A percentile compares a stretch with the other conserved stretches of the same genome.
Evolutionary conservation across 345 rosid species (phyloP).

Genomic region (Pugionium dolabratum): DNA sequence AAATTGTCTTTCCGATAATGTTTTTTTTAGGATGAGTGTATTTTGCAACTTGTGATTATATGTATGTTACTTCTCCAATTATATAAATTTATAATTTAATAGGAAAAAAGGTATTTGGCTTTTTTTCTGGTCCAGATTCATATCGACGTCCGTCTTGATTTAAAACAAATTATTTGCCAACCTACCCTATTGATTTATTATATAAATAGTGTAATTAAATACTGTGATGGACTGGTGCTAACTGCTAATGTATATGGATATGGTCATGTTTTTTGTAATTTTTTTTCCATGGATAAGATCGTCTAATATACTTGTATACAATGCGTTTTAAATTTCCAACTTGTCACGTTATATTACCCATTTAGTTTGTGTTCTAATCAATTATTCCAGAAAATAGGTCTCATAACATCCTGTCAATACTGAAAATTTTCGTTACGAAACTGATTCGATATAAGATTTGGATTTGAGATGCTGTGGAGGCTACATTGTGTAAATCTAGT

Average conservation of each 20-base stretch:
- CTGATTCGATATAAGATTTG: not conserved
- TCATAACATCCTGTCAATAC: too few species aligned
- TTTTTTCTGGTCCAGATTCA: conserved; percentile 12
- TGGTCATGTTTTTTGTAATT: not conserved
- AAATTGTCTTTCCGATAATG: too few species aligned
- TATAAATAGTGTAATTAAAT: not conserved
- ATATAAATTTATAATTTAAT: too few species aligned
- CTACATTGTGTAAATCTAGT: not conserved
- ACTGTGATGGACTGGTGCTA: not conserved
- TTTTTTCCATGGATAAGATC: not conserved
- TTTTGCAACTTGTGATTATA: too few species aligned
- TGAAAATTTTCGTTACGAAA: not conserved
- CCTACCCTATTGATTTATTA: conserved; percentile 1
- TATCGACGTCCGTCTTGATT: not conserved
- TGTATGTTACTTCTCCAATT: too few species aligned
- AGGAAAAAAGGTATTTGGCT: not conserved
- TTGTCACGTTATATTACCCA: conserved; percentile 10
- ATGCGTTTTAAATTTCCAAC: conserved; percentile 10
- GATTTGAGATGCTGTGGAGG: not conserved
- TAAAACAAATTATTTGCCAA: conserved; percentile 11
- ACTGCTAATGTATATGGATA: not conserved
- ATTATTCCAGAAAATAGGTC: not conserved
- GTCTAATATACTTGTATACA: not conserved
- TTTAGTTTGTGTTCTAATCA: not conserved
- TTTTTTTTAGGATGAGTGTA: too few species aligned